Evolutionary conservation across 2,329 filamentous ascomycete genomes (phyloP), one percentile per base, ranked within the genome.

Genomic region (Aspergillus ibericus): DNA sequence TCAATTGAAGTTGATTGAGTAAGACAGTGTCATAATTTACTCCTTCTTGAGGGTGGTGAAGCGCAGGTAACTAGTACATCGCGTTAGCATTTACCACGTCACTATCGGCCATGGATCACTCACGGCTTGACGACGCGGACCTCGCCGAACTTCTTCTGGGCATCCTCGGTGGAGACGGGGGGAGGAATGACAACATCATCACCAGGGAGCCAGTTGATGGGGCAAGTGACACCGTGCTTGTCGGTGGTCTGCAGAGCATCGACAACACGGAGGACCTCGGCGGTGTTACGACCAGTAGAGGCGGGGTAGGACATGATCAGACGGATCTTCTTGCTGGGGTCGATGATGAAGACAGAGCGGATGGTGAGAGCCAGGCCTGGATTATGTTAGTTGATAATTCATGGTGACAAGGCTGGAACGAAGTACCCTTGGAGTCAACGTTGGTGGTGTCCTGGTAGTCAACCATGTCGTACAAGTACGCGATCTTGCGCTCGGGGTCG

Each of bases 111-210:
- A 18, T 0, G 13, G 20, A 20, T 25, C 25, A 68, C 69, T 66
- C 72, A 87, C 69, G 84, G 83, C 80, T 85, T 87, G 36, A 87
- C 78, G 72, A 84, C 81, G 65, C 80, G 78, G 25, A 88, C 78
- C 49, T 93, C 83, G 62, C 91, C 91, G 84, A 96, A 96, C 72
- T 96, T 87, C 80, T 90, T 88, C 84, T 89, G 88, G 72, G 92
- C 93, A 80, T 96, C 88, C 76, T 91, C 89, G 63, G 91, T 93
- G 75, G 86, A 89, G 74, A 97, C 87, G 61, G 82, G 83, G 47
- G 92, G 91, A 72, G 92, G 91, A 63, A 97, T 91, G 72, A 97
- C 96, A 69, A 96, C 93, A 75, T 97, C 92, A 72, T 96, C 89
- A 53, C 93, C 92, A 40, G 88, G 88, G 49, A 88, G 82, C 92